Evolutionary conservation across 1,139 yeast species (phyloP).

Genomic region (Sugiyamaella neomexicana): DNA sequence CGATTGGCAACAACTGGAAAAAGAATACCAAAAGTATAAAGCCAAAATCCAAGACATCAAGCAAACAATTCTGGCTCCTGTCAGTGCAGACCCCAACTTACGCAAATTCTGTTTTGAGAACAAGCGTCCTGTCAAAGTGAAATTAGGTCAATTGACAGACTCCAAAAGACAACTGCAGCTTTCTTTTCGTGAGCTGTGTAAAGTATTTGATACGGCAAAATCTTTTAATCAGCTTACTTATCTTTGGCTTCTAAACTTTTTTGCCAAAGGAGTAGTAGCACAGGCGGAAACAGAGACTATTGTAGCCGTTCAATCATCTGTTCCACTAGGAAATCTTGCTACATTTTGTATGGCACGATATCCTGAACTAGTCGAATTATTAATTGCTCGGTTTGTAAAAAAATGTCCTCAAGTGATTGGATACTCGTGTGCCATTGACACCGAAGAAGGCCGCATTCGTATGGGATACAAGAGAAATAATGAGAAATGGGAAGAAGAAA

Average conservation of each 20-base stretch:
- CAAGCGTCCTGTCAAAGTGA: conserved; percentile 79
- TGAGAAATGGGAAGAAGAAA: conserved; percentile 73
- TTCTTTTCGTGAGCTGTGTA: conserved; percentile 52
- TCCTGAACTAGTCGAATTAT: conserved; percentile 64
- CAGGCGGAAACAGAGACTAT: conserved; percentile 94
- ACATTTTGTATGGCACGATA: conserved; percentile 54
- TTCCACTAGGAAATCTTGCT: conserved; percentile 74
- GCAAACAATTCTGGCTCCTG: conserved; percentile 44
- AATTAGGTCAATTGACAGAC: conserved; percentile 86
- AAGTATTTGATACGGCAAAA: conserved; percentile 46
- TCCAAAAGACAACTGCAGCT: conserved; percentile 57
- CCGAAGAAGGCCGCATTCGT: conserved; percentile 75
- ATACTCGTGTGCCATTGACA: conserved; percentile 66
- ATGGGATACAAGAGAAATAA: conserved; percentile 84
- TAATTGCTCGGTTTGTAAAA: conserved; percentile 81
- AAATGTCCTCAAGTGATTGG: conserved; percentile 92
- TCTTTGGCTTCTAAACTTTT: conserved; percentile 74
- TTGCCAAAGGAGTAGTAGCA: conserved; percentile 79
- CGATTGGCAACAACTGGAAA: conserved; percentile 20
- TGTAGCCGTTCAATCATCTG: conserved; percentile 73
- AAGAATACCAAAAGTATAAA: conserved; percentile 43
- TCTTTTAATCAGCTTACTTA: conserved; percentile 50
- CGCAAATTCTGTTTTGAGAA: conserved; percentile 43
- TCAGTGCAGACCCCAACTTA: conserved; percentile 41
- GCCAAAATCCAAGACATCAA: conserved; percentile 62